Percentiles rank a stretch among this genome's conserved stretches.
These are phyloP conservation scores for Pyricularia grisea DNA, from an alignment of 2,329 filamentous ascomycete species.

Conservation along the genomic window DNA sequence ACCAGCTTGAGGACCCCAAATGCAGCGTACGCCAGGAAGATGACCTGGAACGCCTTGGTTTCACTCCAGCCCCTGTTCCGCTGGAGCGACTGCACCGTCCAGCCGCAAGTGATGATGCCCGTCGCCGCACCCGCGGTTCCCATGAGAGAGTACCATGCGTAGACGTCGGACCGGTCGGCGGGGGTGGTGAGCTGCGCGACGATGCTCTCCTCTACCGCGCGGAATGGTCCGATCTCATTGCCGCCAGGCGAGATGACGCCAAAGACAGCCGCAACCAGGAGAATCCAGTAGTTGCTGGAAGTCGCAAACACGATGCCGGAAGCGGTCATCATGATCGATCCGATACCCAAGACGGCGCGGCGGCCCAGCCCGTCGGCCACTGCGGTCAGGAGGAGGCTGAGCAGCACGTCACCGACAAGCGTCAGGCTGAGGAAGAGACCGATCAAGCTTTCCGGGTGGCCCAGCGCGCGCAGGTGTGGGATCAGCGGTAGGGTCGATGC, in stretches of 20 bases:
- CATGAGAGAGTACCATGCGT: conserved; percentile 51
- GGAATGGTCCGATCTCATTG: conserved; percentile 55
- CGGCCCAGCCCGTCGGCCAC: conserved; percentile 47
- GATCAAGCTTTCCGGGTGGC: conserved; percentile 38
- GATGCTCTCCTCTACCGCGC: conserved; percentile 51
- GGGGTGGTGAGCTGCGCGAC: conserved; percentile 44
- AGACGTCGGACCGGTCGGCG: conserved; percentile 41
- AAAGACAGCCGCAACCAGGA: conserved; percentile 46
- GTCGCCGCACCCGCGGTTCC: conserved; percentile 52
- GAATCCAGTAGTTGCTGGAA: conserved; percentile 44
- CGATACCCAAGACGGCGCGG: conserved; percentile 40
- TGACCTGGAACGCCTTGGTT: conserved; percentile 38
- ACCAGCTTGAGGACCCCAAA: conserved; percentile 48
- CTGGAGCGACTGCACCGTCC: conserved; percentile 43
- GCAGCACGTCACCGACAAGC: conserved; percentile 45
- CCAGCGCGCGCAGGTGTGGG: conserved; percentile 41
- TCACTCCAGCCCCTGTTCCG: conserved; percentile 29
- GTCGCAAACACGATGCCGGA: conserved; percentile 47
- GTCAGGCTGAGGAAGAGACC: conserved; percentile 60
- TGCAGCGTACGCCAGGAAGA: conserved; percentile 48
- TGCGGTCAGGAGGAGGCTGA: conserved; percentile 49
- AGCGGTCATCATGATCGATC: conserved; percentile 43
- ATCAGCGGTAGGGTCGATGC: conserved; percentile 47
- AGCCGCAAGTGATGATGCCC: conserved; percentile 50
- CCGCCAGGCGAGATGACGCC: conserved; percentile 58